These are phyloP conservation scores for Helianthus tuberosus DNA, from an alignment of 129 eudicot species.

Conservation along the genomic window DNA sequence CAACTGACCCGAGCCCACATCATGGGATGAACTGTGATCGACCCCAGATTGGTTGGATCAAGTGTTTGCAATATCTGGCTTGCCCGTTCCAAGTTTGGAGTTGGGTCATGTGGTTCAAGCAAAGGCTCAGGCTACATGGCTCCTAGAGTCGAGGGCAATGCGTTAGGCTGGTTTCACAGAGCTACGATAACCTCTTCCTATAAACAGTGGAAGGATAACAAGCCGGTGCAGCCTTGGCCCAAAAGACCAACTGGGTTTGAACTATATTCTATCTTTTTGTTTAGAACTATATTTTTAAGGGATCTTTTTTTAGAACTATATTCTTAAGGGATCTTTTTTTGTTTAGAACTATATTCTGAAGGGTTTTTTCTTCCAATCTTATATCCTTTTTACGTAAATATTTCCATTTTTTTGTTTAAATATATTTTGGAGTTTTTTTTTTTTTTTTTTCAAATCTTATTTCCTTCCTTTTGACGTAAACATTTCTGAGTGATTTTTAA, in stretches of 20 bases:
- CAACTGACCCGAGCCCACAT: too few relatives aligned
- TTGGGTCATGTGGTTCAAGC: background rate
- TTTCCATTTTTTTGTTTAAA: too few relatives aligned
- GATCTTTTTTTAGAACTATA: too few relatives aligned
- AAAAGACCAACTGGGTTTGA: background rate
- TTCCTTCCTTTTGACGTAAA: too few relatives aligned
- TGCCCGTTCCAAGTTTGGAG: conserved; percentile 13
- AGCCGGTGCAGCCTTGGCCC: background rate
- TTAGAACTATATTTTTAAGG: too few relatives aligned
- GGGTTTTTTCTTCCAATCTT: too few relatives aligned
- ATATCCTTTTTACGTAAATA: too few relatives aligned
- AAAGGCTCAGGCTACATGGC: background rate
- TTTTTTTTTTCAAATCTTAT: too few relatives aligned
- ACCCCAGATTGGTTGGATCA: background rate
- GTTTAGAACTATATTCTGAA: too few relatives aligned
- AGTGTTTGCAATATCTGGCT: background rate
- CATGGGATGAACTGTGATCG: background rate
- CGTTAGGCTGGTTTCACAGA: conserved; percentile 12
- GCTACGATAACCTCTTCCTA: background rate
- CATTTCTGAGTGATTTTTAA: too few relatives aligned
- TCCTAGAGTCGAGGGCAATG: background rate
- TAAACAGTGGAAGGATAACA: background rate
- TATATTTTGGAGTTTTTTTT: too few relatives aligned
- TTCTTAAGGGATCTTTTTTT: too few relatives aligned
- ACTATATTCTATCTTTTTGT: background rate